These are phyloP conservation scores for Purpureocillium lavendulum DNA, from an alignment of 2,329 filamentous ascomycete genomes.

Conservation along the genomic window DNA sequence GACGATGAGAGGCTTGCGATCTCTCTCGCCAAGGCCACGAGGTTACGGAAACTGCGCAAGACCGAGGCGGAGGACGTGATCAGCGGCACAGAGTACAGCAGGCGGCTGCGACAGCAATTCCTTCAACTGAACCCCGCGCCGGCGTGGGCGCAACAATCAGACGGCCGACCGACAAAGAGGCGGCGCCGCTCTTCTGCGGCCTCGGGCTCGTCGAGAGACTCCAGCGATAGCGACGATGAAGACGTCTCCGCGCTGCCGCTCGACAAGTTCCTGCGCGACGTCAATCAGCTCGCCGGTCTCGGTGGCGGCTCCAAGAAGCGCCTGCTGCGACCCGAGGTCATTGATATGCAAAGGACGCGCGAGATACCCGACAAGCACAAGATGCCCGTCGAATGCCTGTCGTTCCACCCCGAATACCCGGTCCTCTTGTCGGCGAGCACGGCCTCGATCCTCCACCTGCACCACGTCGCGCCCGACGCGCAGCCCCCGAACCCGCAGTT, in stretches of 20 bases:
- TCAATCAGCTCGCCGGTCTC: constrained; percentile 52
- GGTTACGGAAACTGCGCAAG: constrained; percentile 74
- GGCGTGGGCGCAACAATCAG: constrained; percentile 47
- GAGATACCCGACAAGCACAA: constrained; percentile 75
- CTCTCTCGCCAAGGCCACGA: constrained; percentile 67
- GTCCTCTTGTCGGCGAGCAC: constrained; percentile 85
- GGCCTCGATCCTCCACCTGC: constrained; percentile 76
- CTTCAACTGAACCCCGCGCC: constrained; percentile 51
- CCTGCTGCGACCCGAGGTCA: constrained; percentile 74
- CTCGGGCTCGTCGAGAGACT: constrained; percentile 41
- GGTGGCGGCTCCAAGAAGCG: constrained; percentile 47
- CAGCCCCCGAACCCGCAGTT: constrained; percentile 79
- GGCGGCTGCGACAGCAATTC: constrained; percentile 71
- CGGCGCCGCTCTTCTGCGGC: constrained; percentile 43
- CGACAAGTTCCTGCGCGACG: constrained; percentile 69
- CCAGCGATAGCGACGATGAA: constrained; percentile 49
- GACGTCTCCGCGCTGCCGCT: constrained; percentile 66
- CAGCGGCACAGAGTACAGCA: constrained; percentile 76
- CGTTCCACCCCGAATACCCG: constrained; percentile 83
- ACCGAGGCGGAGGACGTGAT: constrained; percentile 80
- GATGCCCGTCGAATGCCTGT: constrained; percentile 72
- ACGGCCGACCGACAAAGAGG: constrained; percentile 41
- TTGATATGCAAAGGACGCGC: constrained; percentile 84
- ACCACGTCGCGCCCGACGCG: constrained; percentile 74
- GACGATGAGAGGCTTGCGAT: constrained; percentile 85